Evolutionary conservation across 176 grass and related monocot genomes (phyloP), one percentile per base, ranked within the genome.

Genomic region (Otatea glauca): DNA sequence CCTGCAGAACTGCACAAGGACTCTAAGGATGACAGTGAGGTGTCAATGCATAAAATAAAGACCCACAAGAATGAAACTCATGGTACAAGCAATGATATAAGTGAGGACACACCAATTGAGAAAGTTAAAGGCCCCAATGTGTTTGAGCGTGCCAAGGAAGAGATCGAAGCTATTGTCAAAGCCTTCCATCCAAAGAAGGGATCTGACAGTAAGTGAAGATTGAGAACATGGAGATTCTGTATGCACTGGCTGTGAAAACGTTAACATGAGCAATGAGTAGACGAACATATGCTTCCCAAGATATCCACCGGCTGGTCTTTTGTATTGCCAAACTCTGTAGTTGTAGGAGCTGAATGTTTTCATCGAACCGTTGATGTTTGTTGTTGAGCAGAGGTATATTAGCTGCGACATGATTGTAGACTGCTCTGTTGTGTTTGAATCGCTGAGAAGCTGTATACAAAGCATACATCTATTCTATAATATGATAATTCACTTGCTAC

Each of bases 71-170:
- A 77, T 58, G 93, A 96, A 81, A 96, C 88, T 17, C 93, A 96
- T 21, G 91, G 93, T 27, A 96, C 86, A 49, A 93, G 91, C 58
- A 53, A 42, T 48, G 91, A 91, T 39, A 93, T 96, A 56, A 86
- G 65, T 0, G 91, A 91, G 70, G 83, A 87, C 70, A 96, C 86
- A 24, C 91, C 91, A 0, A 42, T 89, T 7, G 71, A 85, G 21
- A 91, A 87, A 64, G 91, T 95, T 16, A 91, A 96, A 86, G 91
- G 91, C 11, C 93, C 93, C 0, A 89, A 83, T 63, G 86, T 96
- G 59, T 93, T 96, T 83, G 93, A 89, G 54, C 83, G 91, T 76
- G 91, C 93, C 37, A 93, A 91, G 77, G 93, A 96, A 87, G 93
- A 95, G 88, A 85, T 95, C 0, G 91, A 95, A 72, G 93, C 93